Evolutionary conservation across 2,329 filamentous ascomycete genomes (phyloP), one percentile per base, ranked within the genome.

Genomic region (Stagonosporopsis rhizophila): DNA sequence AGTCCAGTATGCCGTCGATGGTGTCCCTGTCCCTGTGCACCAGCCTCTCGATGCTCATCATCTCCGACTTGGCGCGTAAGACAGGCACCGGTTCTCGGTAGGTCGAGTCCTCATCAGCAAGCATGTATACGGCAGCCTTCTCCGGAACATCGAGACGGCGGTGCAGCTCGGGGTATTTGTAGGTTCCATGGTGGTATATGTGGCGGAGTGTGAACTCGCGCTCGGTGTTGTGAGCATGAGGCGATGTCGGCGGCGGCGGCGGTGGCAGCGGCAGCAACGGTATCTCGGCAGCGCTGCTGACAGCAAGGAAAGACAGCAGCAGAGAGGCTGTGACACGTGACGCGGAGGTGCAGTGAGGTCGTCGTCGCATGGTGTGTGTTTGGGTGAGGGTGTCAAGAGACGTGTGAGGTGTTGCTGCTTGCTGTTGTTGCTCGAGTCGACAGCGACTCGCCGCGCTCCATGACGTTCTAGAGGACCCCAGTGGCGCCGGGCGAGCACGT

Each of bases 131-230:
- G 30, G 82, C 77, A 15, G 87, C 83, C 40, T 87, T 80, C 9
- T 82, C 77, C 19, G 84, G 78, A 28, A 97, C 80, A 74, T 98
- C 92, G 59, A 89, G 82, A 66, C 86, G 88, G 56, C 89, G 84
- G 75, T 97, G 91, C 15, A 97, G 84, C 5, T 83, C 77, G 2
- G 93, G 93, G 65, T 96, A 86, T 65, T 84, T 61, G 75, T 94
- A 85, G 37, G 91, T 90, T 56, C 94, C 94, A 78, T 96, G 93
- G 74, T 97, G 93, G 78, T 91, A 95, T 69, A 98, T 88, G 77
- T 99, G 94, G 68, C 92, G 88, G 53, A 99, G 85, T 7, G 73
- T 65, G 58, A 75, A 74, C 27, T 74, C 68, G 52, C 63, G 69
- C 35, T 66, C 63, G 20, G 62, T 42, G 47, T 50, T 58, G 61